Conservation (phyloP, 2,329 filamentous ascomycete species). For the Pestalotiopsis sp. region DNA sequence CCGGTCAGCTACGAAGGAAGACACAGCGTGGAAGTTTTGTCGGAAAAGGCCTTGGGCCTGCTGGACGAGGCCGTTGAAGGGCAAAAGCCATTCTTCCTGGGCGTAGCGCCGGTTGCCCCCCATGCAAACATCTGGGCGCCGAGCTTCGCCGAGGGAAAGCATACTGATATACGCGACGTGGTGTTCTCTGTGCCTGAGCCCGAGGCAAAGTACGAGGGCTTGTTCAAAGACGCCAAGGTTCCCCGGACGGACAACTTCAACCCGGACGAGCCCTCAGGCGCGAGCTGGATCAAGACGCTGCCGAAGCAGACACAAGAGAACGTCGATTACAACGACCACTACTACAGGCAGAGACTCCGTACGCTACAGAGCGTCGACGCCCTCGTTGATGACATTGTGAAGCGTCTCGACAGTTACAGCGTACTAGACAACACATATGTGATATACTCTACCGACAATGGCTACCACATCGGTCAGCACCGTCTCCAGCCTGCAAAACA, state of each 20-base stretch:
- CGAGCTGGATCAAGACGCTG: constrained; percentile 44
- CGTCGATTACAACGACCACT: constrained; percentile 49
- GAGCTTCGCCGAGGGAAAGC: constrained; percentile 7
- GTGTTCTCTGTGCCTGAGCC: constrained; percentile 54
- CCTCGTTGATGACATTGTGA: constrained; percentile 47
- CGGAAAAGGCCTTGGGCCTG: constrained; percentile 51
- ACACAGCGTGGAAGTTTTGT: constrained; percentile 55
- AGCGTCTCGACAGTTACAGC: constrained; percentile 37
- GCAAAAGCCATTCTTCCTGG: constrained; percentile 58
- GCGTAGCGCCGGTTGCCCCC: constrained; percentile 59
- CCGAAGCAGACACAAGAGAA: constrained; percentile 37
- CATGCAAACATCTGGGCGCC: constrained; percentile 44
- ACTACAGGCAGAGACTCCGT: constrained; percentile 51
- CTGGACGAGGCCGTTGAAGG: constrained; percentile 51
- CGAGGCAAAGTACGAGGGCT: constrained; percentile 56
- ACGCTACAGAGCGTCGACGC: constrained; percentile 57
- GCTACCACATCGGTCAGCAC: constrained; percentile 61
- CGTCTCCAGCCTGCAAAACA: constrained; percentile 58
- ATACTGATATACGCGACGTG: constrained; percentile 21
- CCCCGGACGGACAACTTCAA: constrained; percentile 66
- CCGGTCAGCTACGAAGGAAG: constrained; percentile 56
- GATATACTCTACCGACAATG: constrained; percentile 61
- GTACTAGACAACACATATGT: constrained; percentile 54
- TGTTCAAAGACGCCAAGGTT: constrained; percentile 59
- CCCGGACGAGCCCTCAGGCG: constrained; percentile 45